These are phyloP conservation scores for Trichoderma simmonsii DNA, from an alignment of 2,329 filamentous ascomycete genomes.

Conservation along the genomic window DNA sequence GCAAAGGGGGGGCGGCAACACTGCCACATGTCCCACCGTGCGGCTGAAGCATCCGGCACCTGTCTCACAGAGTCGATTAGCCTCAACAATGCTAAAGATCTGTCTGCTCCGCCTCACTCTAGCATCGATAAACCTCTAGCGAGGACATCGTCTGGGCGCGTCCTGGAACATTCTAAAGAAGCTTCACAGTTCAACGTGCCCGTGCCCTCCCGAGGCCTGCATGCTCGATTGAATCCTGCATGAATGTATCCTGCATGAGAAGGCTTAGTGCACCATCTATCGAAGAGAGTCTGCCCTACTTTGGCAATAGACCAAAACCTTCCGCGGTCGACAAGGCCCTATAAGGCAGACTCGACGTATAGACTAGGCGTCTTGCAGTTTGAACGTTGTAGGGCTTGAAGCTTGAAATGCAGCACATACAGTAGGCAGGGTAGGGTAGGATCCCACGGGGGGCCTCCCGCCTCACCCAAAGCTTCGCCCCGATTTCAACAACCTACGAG, in stretches of 20 bases:
- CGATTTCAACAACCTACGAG: background rate
- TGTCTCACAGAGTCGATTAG: background rate
- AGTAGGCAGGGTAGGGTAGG: background rate
- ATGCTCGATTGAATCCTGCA: background rate
- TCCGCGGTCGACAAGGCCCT: background rate
- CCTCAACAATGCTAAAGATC: background rate
- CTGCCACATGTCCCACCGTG: constrained; percentile 9
- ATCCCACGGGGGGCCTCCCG: background rate
- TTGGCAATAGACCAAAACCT: background rate
- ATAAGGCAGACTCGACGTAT: constrained; percentile 3
- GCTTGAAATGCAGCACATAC: background rate
- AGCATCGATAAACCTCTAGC: background rate
- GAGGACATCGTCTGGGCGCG: background rate
- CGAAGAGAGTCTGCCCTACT: background rate
- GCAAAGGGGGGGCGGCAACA: constrained; percentile 7
- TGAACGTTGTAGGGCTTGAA: background rate
- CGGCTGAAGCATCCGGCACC: background rate
- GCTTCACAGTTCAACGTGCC: background rate
- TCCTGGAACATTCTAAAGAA: constrained; percentile 7
- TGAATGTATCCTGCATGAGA: background rate
- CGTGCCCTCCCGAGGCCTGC: background rate
- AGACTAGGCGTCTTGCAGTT: background rate
- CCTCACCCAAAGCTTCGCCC: background rate
- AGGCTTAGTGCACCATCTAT: background rate
- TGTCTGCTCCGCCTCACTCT: background rate